Base-by-base conservation (phyloP, 805 yeast genomes). In the Pichia membranifaciens region DNA sequence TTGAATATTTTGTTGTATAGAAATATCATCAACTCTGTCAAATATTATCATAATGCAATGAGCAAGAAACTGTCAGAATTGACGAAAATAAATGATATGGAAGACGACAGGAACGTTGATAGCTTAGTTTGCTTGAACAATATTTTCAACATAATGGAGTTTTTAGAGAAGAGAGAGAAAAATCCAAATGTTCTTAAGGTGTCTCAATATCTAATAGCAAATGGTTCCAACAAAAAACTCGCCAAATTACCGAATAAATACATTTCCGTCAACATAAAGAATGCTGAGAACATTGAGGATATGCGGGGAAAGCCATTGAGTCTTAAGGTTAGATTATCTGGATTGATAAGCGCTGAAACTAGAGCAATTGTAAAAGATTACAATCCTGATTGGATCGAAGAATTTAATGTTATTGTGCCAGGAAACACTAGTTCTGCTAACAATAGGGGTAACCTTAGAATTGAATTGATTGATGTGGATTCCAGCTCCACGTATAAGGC, bases 381-480 rank as follows among this genome's bases (percentile, higher is more conserved):
- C 31, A 79, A 81, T 55, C 96, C 97, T 0, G 77, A 75, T 15
- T 91, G 95, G 95, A 86, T 87, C 57, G 96, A 90, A 67, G 86
- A 84, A 48, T 87, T 88, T 60, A 96, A 88, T 61, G 49, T 52
- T 3, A 48, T 51, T 34, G 51, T 56, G 6, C 43, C 48, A 16
- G 46, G 43, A n/a, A 53, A 18, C 40, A 13, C 48, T 48, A 13
- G 18, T 17, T n/a, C 36, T 33, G 5, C 12, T 28, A 36, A 34
- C 6, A 28, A 34, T 18, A 28, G 15, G 16, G 34, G 36, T 1
- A 48, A 33, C 25, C 15, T 52, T 3, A 50, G 40, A 31, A 38
- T 61, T 18, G 59, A 54, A 10, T 23, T 58, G 8, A 28, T 56
- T 21, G 62, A 61, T 41, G 51, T 45, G n/a, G 47, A 50, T 6